Conservation (phyloP, 306 rosid genomes). For the Cicer pinnatifidum region DNA sequence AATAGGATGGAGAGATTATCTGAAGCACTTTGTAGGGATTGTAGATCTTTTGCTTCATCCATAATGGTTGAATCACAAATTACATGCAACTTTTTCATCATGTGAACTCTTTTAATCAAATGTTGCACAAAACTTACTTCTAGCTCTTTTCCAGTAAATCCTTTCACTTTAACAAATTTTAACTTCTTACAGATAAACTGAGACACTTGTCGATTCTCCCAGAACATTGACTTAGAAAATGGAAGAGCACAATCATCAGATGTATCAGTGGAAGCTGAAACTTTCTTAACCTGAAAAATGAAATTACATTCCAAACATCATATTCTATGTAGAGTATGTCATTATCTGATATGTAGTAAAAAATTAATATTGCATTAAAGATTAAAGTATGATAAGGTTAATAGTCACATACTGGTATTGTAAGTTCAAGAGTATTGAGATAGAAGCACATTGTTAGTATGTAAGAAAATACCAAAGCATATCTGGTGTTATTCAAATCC, state of each 20-base stretch:
- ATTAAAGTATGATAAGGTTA: too few relatives aligned
- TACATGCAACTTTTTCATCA: neutral
- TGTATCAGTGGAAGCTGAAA: neutral
- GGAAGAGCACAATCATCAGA: neutral
- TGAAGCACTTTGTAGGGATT: too few relatives aligned
- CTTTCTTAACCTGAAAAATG: neutral
- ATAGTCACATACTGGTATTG: too few relatives aligned
- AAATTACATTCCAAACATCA: neutral
- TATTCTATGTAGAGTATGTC: neutral
- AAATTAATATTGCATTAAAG: neutral
- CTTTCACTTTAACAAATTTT: conserved; percentile 2
- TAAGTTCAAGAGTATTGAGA: neutral
- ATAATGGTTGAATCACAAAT: too few relatives aligned
- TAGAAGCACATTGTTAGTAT: neutral
- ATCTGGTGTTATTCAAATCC: conserved; percentile 32
- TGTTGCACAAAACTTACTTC: conserved; percentile 40
- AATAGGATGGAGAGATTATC: too few relatives aligned
- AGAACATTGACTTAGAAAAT: conserved; percentile 6
- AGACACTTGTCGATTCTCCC: conserved; percentile 14
- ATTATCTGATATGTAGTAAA: too few relatives aligned
- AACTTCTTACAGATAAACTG: conserved; percentile 19
- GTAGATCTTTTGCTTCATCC: too few relatives aligned
- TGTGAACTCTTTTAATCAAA: neutral
- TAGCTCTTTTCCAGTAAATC: conserved; percentile 27
- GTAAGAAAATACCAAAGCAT: neutral